Evolutionary conservation across 1,284 basidiomycete genomes (phyloP).

Genomic region (Gomphus sp.): DNA sequence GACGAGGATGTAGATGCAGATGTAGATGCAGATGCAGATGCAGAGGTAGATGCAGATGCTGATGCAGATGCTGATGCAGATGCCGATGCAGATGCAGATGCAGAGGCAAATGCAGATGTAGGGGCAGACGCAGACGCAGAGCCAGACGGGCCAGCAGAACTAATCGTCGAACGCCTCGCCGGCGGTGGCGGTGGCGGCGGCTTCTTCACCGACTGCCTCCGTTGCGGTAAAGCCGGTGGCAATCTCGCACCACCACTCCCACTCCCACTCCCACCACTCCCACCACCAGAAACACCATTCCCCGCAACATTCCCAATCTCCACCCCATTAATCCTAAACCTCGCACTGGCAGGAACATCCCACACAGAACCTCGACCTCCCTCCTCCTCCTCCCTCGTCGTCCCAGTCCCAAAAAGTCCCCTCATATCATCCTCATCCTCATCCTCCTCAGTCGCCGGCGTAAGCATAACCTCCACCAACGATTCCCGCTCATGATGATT

Average conservation of each 20-base stretch:
- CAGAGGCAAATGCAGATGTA: too few species aligned
- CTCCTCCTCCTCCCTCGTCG: too few species aligned
- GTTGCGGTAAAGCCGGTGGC: slow-evolving; percentile 14
- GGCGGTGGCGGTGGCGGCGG: slow-evolving; percentile 13
- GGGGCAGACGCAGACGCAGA: neutral
- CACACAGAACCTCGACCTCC: too few species aligned
- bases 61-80: too few species aligned
- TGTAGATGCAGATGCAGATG: neutral
- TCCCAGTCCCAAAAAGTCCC: too few species aligned
- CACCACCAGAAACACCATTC: neutral
- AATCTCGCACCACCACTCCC: neutral
- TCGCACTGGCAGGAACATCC: too few species aligned
- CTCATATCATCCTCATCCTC: slow-evolving; percentile 8
- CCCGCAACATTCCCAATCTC: slow-evolving; percentile 1
- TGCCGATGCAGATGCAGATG: too few species aligned
- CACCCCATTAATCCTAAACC: neutral
- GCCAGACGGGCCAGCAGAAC: neutral
- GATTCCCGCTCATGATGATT: slow-evolving; percentile 3
- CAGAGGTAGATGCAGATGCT: too few species aligned
- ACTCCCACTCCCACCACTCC: too few species aligned
- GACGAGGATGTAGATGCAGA: neutral
- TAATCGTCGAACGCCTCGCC: slow-evolving; percentile 1
- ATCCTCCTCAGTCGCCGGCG: neutral
- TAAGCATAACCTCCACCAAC: neutral
- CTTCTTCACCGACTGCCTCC: slow-evolving; percentile 3